These are phyloP conservation scores for Hepatocystis sp. DNA, from an alignment of 169 alveolate genomes.

Conservation along the genomic window DNA sequence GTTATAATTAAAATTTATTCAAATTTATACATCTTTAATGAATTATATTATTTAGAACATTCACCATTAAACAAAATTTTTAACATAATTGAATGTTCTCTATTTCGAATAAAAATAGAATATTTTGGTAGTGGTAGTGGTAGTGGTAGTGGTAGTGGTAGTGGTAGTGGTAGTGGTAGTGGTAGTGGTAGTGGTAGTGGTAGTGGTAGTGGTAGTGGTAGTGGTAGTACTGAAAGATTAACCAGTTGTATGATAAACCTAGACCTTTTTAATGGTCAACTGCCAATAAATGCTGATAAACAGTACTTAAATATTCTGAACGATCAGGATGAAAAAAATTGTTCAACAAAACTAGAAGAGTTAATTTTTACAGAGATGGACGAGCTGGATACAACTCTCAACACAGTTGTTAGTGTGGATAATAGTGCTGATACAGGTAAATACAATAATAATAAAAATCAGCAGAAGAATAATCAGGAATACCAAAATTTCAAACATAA, in stretches of 20 bases:
- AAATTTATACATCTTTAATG: conserved; percentile 12
- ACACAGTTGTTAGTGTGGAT: background rate
- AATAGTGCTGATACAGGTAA: background rate
- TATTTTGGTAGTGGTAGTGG: background rate
- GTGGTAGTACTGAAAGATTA: background rate
- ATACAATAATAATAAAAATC: too few species aligned
- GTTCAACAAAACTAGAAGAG: background rate
- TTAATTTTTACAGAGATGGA: too few species aligned
- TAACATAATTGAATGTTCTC: background rate
- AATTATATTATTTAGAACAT: conserved; percentile 39
- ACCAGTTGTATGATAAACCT: too few species aligned
- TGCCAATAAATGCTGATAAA: background rate
- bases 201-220: background rate
- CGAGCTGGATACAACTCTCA: too few species aligned
- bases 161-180: background rate
- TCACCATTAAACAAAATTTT: background rate
- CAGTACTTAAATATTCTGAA: background rate
- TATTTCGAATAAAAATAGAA: too few species aligned
- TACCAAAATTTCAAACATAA: background rate
- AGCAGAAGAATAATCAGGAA: background rate
- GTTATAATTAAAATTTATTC: conserved; percentile 25
- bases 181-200: background rate
- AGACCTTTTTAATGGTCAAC: too few species aligned
- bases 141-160: background rate
- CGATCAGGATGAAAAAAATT: background rate